Evolutionary conservation across 2,329 filamentous ascomycete species (phyloP).

Genomic region (Claviceps africana): DNA sequence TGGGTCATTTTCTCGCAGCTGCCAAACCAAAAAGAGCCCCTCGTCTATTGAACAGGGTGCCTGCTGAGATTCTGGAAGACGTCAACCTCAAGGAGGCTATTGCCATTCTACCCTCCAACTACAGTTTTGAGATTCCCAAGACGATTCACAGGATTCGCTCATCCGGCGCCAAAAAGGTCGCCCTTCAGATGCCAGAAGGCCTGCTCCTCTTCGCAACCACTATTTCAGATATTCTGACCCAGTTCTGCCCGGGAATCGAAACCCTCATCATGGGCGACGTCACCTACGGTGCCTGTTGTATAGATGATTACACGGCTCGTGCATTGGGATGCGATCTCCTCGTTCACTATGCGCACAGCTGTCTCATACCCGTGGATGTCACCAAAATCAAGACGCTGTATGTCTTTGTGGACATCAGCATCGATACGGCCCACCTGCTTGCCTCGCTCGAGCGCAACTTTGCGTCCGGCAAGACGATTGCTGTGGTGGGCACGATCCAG

Average conservation of each 20-base stretch:
- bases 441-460: constrained; percentile 85
- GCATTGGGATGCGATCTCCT: constrained; percentile 88
- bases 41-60: constrained; percentile 81
- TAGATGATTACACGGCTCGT: constrained; percentile 93
- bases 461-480: constrained; percentile 68
- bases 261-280: constrained; percentile 99
- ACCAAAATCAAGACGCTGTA: constrained; percentile 96
- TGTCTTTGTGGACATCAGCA: constrained; percentile 95
- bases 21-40: constrained; percentile 58
- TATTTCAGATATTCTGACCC: constrained; percentile 87
- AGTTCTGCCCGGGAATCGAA: constrained; percentile 83
- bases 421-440: constrained; percentile 77
- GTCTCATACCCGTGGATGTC: constrained; percentile 87
- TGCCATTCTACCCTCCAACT: constrained; percentile 78
- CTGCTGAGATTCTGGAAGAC: constrained; percentile 73
- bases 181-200: constrained; percentile 94
- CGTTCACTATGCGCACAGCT: constrained; percentile 95
- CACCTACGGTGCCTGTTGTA: constrained; percentile 95
- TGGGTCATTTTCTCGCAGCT: constrained; percentile 30
- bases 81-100: constrained; percentile 78
- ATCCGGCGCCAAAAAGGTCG: constrained; percentile 65
- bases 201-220: constrained; percentile 92
- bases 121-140: constrained; percentile 97
- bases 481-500: constrained; percentile 92
- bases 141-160: constrained; percentile 88